A percentile compares a stretch with the other conserved stretches of the same genome.
phyloP scores from a whole-genome alignment of 495 filamentous ascomycete species.

The Penicillium odoratum region DNA sequence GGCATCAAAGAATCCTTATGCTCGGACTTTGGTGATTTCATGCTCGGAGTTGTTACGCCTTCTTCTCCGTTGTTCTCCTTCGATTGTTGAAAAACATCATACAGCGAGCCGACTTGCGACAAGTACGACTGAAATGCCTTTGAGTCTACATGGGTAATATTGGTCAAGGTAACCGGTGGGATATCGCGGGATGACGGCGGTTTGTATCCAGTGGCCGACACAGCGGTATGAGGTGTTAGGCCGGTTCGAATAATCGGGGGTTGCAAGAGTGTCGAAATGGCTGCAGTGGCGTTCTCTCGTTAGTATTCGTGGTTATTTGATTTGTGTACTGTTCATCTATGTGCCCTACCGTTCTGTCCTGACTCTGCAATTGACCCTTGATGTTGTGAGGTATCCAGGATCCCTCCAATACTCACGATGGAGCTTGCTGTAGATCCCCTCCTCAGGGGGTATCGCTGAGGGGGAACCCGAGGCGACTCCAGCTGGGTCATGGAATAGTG shows the following conservation, averaged over 20 bases:
- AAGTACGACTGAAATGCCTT: constrained; percentile 83
- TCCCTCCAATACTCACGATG: constrained; percentile 73
- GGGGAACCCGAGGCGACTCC: constrained; percentile 44
- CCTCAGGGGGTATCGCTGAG: constrained; percentile 53
- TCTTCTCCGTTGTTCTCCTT: constrained; percentile 65
- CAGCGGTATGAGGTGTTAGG: constrained; percentile 69
- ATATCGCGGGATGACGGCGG: constrained; percentile 91
- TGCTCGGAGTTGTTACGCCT: constrained; percentile 28
- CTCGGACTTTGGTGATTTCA: constrained; percentile 37
- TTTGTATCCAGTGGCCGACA: constrained; percentile 67
- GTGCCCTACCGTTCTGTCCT: constrained; percentile 69
- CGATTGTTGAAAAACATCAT: constrained; percentile 78
- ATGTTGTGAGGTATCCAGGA: constrained; percentile 65
- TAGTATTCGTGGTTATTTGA: not conserved
- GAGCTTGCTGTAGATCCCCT: constrained; percentile 87
- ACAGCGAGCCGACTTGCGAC: constrained; percentile 74
- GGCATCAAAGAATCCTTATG: constrained; percentile 38
- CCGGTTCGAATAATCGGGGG: constrained; percentile 88
- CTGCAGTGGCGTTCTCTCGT: constrained; percentile 37
- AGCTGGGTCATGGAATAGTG: constrained; percentile 60
- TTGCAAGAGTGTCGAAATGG: constrained; percentile 91
- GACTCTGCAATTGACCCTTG: constrained; percentile 68
- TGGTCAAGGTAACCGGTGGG: constrained; percentile 88
- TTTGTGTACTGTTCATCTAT: not conserved
- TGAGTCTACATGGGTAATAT: constrained; percentile 78